Conservation (phyloP, 2,329 filamentous ascomycete species). For the Fusarium torulosum region DNA sequence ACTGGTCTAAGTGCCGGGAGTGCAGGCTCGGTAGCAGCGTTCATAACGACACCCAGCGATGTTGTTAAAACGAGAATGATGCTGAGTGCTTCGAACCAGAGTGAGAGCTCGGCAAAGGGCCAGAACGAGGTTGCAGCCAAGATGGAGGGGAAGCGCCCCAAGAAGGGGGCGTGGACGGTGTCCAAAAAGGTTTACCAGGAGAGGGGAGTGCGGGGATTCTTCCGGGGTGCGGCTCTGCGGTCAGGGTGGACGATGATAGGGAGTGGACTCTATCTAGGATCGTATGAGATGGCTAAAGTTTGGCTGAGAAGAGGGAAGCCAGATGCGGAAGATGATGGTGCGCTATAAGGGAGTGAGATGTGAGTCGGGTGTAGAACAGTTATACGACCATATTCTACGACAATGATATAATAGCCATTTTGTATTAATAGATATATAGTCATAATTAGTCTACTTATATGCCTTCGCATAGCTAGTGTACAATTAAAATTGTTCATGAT, state of each 20-base stretch:
- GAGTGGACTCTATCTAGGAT: conserved; percentile 85
- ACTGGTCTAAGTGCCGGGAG: conserved; percentile 80
- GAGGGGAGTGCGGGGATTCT: conserved; percentile 79
- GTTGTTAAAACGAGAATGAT: conserved; percentile 93
- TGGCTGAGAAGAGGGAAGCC: conserved; percentile 66
- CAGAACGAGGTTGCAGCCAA: conserved; percentile 32
- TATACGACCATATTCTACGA: background rate
- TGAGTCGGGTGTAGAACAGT: conserved; percentile 6
- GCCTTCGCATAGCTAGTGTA: background rate
- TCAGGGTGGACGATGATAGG: conserved; percentile 85
- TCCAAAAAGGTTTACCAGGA: conserved; percentile 74
- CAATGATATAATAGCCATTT: background rate
- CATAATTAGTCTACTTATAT: background rate
- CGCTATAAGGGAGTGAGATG: conserved; percentile 31
- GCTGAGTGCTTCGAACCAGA: conserved; percentile 68
- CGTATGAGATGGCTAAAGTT: conserved; percentile 83
- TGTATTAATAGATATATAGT: too few species aligned
- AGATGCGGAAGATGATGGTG: conserved; percentile 54
- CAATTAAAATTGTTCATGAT: background rate
- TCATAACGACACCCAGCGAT: conserved; percentile 89
- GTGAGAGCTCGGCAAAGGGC: conserved; percentile 11
- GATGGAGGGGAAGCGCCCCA: conserved; percentile 48
- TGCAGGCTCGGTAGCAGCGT: conserved; percentile 80
- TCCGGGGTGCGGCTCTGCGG: conserved; percentile 79
- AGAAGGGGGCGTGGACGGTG: conserved; percentile 67